Percentiles rank a stretch among this genome's conserved stretches.
These are phyloP conservation scores for Cyberlindnera mycetangii DNA, from an alignment of 805 yeast species.

Conservation along the genomic window DNA sequence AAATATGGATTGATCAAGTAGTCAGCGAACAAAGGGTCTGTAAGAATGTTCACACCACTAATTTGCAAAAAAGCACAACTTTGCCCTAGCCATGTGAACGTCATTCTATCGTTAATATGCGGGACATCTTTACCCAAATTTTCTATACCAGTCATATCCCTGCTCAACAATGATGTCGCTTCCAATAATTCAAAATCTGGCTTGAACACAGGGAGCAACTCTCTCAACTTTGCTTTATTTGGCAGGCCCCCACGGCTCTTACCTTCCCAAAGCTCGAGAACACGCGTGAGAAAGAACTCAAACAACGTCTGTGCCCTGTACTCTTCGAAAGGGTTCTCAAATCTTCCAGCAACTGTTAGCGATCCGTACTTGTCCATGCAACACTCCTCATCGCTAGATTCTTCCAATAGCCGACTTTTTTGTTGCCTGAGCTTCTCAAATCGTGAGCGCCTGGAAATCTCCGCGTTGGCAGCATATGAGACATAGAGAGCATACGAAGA, in stretches of 20 bases:
- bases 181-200: slow-evolving; percentile 42
- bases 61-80: slow-evolving; percentile 76
- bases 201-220: slow-evolving; percentile 52
- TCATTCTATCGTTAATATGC: slow-evolving; percentile 41
- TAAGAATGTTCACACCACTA: slow-evolving; percentile 67
- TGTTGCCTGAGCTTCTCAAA: slow-evolving; percentile 22
- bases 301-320: slow-evolving; percentile 87
- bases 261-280: slow-evolving; percentile 65
- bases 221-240: slow-evolving; percentile 42
- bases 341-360: slow-evolving; percentile 66
- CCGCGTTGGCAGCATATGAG: slow-evolving; percentile 49
- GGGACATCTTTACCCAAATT: slow-evolving; percentile 31
- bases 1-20: slow-evolving; percentile 56
- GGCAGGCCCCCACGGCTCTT: slow-evolving; percentile 62
- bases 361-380: slow-evolving; percentile 38
- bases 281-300: slow-evolving; percentile 74
- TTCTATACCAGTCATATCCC: slow-evolving; percentile 2
- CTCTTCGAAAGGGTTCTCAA: slow-evolving; percentile 87
- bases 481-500: slow-evolving; percentile 65
- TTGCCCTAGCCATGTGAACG: slow-evolving; percentile 92
- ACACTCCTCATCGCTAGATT: not conserved
- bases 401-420: slow-evolving; percentile 7
- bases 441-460: slow-evolving; percentile 45
- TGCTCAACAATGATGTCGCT: slow-evolving; percentile 17
- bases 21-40: slow-evolving; percentile 80